Evolutionary conservation across 2,329 filamentous ascomycete species (phyloP).

Genomic region (Parascedosporium putredinis): DNA sequence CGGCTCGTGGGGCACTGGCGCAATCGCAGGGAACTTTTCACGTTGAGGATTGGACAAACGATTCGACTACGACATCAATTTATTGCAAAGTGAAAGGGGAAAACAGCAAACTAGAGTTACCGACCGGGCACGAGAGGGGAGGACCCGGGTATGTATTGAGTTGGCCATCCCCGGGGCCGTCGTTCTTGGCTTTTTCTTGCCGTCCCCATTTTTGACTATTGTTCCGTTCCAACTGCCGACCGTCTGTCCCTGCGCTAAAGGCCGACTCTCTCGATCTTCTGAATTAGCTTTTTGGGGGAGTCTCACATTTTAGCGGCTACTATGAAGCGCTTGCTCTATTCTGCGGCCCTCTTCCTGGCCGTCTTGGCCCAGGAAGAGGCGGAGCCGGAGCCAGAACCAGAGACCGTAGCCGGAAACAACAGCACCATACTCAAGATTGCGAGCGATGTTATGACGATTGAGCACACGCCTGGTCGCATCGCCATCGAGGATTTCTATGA

Average conservation of each 20-base stretch:
- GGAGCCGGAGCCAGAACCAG: background rate
- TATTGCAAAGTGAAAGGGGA: background rate
- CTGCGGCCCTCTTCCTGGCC: background rate
- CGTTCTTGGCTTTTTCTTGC: too few relatives aligned
- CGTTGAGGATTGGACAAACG: background rate
- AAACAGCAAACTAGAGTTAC: too few relatives aligned
- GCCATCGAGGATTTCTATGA: conserved; percentile 11
- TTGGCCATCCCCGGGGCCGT: too few relatives aligned
- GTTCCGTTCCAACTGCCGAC: too few relatives aligned
- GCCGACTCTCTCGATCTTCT: too few relatives aligned
- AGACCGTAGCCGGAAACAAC: background rate
- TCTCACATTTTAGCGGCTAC: background rate
- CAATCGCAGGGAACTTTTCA: background rate
- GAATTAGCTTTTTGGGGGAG: too few relatives aligned
- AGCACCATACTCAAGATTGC: conserved; percentile 13
- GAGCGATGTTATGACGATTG: conserved; percentile 21
- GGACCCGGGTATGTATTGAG: too few relatives aligned
- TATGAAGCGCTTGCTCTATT: background rate
- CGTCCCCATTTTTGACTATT: too few relatives aligned
- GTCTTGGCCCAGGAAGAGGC: background rate
- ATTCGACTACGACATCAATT: background rate
- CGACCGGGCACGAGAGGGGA: too few relatives aligned
- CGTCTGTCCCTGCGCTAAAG: too few relatives aligned
- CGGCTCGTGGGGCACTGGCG: background rate
- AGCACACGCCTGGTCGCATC: conserved; percentile 21